Conservation (phyloP, 1,139 yeast species). For the Diutina ranongensis region DNA sequence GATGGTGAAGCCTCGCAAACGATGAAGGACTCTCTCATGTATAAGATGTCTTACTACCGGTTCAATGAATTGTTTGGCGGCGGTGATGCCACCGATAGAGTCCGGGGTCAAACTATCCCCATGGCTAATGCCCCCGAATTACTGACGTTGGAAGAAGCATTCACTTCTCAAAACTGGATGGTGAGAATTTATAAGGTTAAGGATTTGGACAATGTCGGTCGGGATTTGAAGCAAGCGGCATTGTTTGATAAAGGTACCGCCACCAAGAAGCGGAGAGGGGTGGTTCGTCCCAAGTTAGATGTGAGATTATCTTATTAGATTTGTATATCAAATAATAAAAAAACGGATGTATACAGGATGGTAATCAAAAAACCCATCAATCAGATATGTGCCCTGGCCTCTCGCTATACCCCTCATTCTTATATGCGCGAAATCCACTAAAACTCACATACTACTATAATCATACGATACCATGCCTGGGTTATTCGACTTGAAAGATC, state of each 20-base stretch:
- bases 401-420: not conserved
- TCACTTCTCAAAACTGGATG: slow-evolving; percentile 93
- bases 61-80: slow-evolving; percentile 65
- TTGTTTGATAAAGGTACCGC: not conserved
- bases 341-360: not conserved
- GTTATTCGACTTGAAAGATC: slow-evolving; percentile 45
- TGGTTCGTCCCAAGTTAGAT: slow-evolving; percentile 1
- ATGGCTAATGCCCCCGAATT: slow-evolving; percentile 47
- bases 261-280: slow-evolving; percentile 1
- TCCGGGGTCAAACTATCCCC: slow-evolving; percentile 70
- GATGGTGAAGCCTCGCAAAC: slow-evolving; percentile 73
- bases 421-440: no score
- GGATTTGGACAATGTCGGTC: slow-evolving; percentile 50
- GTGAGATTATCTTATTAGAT: not conserved
- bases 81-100: slow-evolving; percentile 72
- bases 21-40: slow-evolving; percentile 85
- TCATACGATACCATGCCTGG: slow-evolving; percentile 10
- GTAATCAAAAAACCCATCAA: not conserved
- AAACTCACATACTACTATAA: no score
- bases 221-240: slow-evolving; percentile 2
- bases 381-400: not conserved
- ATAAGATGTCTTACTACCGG: slow-evolving; percentile 88
- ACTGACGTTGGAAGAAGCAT: slow-evolving; percentile 83
- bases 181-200: slow-evolving; percentile 92
- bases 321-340: no score